Conservation (phyloP, 441 rosid species). For the Bruguiera hainesii region DNA sequence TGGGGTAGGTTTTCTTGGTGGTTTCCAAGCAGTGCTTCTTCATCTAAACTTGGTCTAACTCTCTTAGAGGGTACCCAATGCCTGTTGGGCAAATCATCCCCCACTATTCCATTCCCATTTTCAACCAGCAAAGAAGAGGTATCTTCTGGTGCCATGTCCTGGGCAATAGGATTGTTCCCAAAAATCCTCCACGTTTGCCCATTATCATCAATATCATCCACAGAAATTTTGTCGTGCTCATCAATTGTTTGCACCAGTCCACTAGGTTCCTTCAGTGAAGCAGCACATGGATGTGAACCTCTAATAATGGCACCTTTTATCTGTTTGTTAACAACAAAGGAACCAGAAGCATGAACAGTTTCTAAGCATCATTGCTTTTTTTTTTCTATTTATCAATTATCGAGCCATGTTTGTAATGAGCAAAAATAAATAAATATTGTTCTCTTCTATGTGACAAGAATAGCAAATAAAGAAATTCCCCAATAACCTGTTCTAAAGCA, state of each 20-base stretch:
- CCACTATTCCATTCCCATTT: conserved; percentile 22
- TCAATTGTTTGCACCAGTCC: conserved; percentile 29
- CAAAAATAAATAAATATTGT: no score
- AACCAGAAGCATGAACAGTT: conserved; percentile 5
- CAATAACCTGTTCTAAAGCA: conserved; percentile 37
- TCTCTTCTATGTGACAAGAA: not conserved
- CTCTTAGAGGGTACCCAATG: conserved; percentile 30
- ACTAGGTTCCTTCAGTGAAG: conserved; percentile 31
- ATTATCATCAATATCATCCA: conserved; percentile 14
- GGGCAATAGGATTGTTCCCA: conserved; percentile 9
- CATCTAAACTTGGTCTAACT: conserved; percentile 21
- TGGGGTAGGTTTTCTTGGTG: conserved; percentile 17
- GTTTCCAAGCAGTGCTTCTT: conserved; percentile 19
- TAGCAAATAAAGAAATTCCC: not conserved
- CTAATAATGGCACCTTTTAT: conserved; percentile 37
- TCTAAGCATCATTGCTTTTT: conserved; percentile 3
- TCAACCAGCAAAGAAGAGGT: conserved; percentile 20
- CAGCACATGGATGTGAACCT: conserved; percentile 30
- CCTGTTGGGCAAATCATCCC: conserved; percentile 8
- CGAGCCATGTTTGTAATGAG: no score
- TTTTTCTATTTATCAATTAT: no score
- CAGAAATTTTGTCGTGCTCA: conserved; percentile 5
- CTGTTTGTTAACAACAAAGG: conserved; percentile 31
- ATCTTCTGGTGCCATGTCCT: conserved; percentile 16
- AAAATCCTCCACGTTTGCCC: conserved; percentile 10